phyloP scores from a whole-genome alignment of 805 yeast genomes.

The Lachancea waltii region DNA sequence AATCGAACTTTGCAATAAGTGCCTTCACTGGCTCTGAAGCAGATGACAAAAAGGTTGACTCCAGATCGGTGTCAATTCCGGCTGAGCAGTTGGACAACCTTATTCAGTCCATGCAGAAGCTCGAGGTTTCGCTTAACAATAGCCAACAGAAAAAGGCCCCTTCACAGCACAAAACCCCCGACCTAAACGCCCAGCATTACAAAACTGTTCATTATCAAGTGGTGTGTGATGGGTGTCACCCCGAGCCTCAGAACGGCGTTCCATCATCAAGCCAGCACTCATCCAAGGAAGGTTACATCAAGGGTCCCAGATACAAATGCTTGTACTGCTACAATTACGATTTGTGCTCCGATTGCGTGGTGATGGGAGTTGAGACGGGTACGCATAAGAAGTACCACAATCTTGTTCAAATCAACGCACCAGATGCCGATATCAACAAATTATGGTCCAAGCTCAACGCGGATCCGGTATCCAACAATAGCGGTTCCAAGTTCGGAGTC shows the following conservation, averaged over 20 bases:
- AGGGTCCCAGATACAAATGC: conserved; percentile 44
- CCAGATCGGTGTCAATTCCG: conserved; percentile 10
- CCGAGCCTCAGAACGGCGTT: conserved; percentile 7
- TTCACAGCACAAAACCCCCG: conserved; percentile 1
- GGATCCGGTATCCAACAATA: no score
- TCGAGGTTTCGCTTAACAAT: conserved; percentile 13
- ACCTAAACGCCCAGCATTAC: conserved; percentile 1
- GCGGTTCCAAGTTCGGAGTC: conserved; percentile 4
- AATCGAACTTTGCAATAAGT: not conserved
- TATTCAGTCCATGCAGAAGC: conserved; percentile 14
- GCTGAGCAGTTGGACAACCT: conserved; percentile 16
- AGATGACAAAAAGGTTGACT: not conserved
- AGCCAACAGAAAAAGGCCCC: conserved; percentile 1
- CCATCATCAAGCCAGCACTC: not conserved
- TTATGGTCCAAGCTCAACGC: conserved; percentile 2
- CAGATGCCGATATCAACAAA: conserved; percentile 10
- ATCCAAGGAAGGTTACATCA: conserved; percentile 14
- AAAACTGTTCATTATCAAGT: conserved; percentile 14
- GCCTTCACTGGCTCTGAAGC: not conserved
- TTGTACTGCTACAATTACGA: conserved; percentile 44
- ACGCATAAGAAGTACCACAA: conserved; percentile 18
- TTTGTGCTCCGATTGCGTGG: conserved; percentile 37
- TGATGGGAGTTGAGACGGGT: conserved; percentile 12
- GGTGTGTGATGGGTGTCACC: conserved; percentile 27
- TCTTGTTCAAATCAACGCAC: conserved; percentile 17